A percentile compares a stretch with the other conserved stretches of the same genome.
phyloP scores from a whole-genome alignment of 1,284 basidiomycete genomes.

The Rhodotorula mucilaginosa region DNA sequence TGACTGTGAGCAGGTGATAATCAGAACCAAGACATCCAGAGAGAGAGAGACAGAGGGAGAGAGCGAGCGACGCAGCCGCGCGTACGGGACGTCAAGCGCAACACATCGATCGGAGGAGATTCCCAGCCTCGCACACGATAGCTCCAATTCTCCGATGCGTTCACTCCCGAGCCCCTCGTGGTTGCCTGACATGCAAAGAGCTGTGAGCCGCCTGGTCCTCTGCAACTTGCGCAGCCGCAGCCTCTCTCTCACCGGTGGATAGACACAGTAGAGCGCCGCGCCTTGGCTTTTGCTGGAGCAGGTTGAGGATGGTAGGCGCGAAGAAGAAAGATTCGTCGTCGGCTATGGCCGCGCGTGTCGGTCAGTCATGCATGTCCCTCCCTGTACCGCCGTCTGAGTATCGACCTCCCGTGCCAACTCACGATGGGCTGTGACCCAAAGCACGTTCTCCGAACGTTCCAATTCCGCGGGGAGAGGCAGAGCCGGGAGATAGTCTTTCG shows the following conservation, averaged over 20 bases:
- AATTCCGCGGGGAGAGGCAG: background rate
- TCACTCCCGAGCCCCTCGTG: conserved; percentile 72
- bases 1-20: conserved; percentile 52
- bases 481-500: background rate
- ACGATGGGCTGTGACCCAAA: conserved; percentile 45
- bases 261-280: conserved; percentile 51
- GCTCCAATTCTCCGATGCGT: conserved; percentile 64
- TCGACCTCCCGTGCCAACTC: background rate
- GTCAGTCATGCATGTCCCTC: background rate
- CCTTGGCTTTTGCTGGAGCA: conserved; percentile 50
- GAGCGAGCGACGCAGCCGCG: conserved; percentile 26
- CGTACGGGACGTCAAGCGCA: conserved; percentile 71
- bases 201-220: background rate
- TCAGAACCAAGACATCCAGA: too few relatives aligned
- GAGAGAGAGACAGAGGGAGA: background rate
- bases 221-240: background rate
- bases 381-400: background rate
- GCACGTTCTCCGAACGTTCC: conserved; percentile 7
- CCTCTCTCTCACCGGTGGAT: conserved; percentile 48
- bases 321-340: conserved; percentile 95
- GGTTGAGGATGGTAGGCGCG: conserved; percentile 66
- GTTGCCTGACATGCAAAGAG: conserved; percentile 56
- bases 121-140: conserved; percentile 69
- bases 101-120: conserved; percentile 60
- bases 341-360: conserved; percentile 22